Base-by-base conservation (phyloP, 139 green algal species). In the Limnomonas spitsbergensis region DNA sequence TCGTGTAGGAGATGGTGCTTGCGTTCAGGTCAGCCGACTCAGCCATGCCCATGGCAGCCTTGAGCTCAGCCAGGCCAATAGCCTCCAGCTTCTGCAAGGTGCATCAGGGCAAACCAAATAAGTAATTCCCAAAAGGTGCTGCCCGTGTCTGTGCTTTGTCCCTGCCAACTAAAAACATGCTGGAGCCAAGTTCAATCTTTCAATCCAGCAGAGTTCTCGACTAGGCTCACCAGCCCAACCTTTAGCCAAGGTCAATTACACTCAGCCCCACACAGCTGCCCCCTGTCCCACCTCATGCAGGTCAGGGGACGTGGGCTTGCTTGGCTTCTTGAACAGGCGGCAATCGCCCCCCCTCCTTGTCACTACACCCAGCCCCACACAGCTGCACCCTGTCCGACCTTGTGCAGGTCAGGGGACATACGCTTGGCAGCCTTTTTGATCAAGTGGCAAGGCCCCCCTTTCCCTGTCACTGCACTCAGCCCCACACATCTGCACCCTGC, bases 1-100 rank as follows among this genome's bases (percentile, higher is more conserved):
- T 87, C 53, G 82, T 83, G 78, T 71, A 83, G 53, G 74, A 81
- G n/a, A 82, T 79, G 78, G 56, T 77, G 40, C 66, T 78, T 20
- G 71, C 77, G 31, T 87, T 75, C 53, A 87, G 75, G 20, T 83
- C 66, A 9, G 6, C 37, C 3, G 61, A 27, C 38, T 47, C 40
- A 38, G 78, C 66, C 2, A 66, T 53, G 54, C 66, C 77, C 38
- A 85, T 56, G 20, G 70, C 80, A 38, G 34, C 27, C 66, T 73
- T 78, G 1, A 83, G 73, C 53, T 82, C 52, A 52, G 75, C 38
- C 42, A 47, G n/a, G 37, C 70, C 72, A 4, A 80, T 35, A 31
- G 61, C 56, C 79, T 83, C 73, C 35, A 83, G 73, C 53, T 68
- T 37, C 66, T 83, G 67, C 36, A 40, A 47, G 29, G 67, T 4